These are phyloP conservation scores for Solanum appendiculatum DNA, from an alignment of 257 asterid genomes.

Conservation along the genomic window DNA sequence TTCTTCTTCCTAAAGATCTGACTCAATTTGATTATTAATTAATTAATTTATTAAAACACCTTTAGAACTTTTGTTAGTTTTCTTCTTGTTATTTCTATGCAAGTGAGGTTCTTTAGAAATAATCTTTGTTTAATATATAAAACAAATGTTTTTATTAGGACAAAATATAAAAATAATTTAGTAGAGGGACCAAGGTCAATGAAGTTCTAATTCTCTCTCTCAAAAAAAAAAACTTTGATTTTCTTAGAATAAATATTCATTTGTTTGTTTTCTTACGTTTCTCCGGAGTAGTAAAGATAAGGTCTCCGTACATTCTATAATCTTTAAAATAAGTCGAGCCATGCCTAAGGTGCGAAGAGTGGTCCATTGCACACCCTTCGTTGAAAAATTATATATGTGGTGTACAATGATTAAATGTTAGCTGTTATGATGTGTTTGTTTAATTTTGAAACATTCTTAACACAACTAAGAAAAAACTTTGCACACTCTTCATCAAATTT, in stretches of 20 bases:
- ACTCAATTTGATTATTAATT: constrained; percentile 28
- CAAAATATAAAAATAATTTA: constrained; percentile 13
- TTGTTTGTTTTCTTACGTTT: constrained; percentile 1
- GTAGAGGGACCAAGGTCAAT: constrained; percentile 66
- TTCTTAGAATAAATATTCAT: constrained; percentile 2
- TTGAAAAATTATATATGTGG: too few species aligned
- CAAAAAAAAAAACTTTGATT: constrained; percentile 15
- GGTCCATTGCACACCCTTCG: not conserved
- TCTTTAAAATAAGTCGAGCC: not conserved
- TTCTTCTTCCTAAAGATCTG: constrained; percentile 66
- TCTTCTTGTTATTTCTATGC: constrained; percentile 51
- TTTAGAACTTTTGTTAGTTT: constrained; percentile 52
- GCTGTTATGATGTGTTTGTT: not conserved
- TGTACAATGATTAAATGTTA: too few species aligned
- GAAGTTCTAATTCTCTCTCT: constrained; percentile 27
- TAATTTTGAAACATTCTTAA: not conserved
- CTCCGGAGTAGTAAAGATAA: not conserved
- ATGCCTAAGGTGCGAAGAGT: not conserved
- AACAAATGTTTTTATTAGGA: not conserved
- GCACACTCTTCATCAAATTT: not conserved
- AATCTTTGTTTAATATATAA: not conserved
- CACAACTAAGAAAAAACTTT: too few species aligned
- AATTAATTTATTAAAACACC: constrained; percentile 10
- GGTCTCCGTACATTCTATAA: not conserved
- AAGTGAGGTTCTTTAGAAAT: constrained; percentile 31